Evolutionary conservation across 2,329 filamentous ascomycete species (phyloP).

Genomic region (Raffaelea arxii): DNA sequence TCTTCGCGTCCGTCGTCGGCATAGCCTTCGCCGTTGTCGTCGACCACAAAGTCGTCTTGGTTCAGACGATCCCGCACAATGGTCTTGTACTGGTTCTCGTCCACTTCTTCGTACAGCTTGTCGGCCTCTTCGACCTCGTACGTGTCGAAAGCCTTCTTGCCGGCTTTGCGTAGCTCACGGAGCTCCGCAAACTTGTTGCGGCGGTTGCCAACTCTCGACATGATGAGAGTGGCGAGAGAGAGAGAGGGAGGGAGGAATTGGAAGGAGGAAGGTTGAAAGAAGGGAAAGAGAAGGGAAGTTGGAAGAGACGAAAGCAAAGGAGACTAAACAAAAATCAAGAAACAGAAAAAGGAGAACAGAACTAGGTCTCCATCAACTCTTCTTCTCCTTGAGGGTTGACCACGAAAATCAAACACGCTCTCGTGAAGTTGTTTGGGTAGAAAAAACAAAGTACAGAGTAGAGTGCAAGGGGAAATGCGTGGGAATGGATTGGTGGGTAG

Average conservation of each 20-base stretch:
- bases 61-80: constrained; percentile 82
- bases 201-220: constrained; percentile 28
- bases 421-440: too few relatives aligned
- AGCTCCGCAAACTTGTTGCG: constrained; percentile 64
- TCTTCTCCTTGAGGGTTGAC: too few relatives aligned
- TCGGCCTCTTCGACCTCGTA: constrained; percentile 81
- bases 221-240: constrained; percentile 9
- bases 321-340: background rate
- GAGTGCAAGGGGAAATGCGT: background rate
- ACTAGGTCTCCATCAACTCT: too few relatives aligned
- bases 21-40: constrained; percentile 96
- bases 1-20: constrained; percentile 94
- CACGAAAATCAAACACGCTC: background rate
- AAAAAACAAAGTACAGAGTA: background rate
- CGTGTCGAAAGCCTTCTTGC: constrained; percentile 80
- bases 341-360: background rate
- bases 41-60: constrained; percentile 94
- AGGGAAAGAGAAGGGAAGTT: background rate
- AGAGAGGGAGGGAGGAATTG: background rate
- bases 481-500: background rate
- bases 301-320: background rate
- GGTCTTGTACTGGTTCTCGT: constrained; percentile 96
- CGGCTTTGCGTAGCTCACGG: constrained; percentile 71
- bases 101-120: constrained; percentile 88
- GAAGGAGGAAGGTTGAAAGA: background rate